These are phyloP conservation scores for Aspergillus incahuasiensis DNA, from an alignment of 495 filamentous ascomycete genomes.

Conservation along the genomic window DNA sequence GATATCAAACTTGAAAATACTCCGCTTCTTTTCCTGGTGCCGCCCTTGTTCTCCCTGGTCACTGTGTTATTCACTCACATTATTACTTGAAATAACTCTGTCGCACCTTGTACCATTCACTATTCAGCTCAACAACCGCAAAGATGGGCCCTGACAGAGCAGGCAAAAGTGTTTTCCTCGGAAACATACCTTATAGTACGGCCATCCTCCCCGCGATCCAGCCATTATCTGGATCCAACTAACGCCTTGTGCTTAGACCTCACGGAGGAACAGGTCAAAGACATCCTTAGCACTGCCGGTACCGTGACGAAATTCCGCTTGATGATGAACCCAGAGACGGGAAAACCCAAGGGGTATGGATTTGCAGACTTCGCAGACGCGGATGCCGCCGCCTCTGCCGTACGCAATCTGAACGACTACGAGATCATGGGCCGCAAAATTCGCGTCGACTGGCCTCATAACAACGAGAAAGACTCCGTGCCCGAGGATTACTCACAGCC, in stretches of 20 bases:
- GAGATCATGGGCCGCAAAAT: constrained; percentile 94
- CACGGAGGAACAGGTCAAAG: constrained; percentile 89
- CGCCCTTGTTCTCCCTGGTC: neutral
- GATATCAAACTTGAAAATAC: neutral
- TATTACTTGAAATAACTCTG: neutral
- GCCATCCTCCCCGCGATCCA: neutral
- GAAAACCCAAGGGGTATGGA: constrained; percentile 91
- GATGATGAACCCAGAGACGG: constrained; percentile 93
- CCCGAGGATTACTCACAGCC: constrained; percentile 46
- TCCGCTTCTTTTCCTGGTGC: neutral
- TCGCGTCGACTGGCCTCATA: constrained; percentile 91
- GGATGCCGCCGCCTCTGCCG: constrained; percentile 89
- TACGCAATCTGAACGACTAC: constrained; percentile 92
- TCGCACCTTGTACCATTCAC: neutral
- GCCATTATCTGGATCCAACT: neutral
- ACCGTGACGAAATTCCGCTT: constrained; percentile 89
- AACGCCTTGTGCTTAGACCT: constrained; percentile 51
- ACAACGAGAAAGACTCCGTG: constrained; percentile 72
- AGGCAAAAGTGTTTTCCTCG: constrained; percentile 72
- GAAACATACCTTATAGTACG: constrained; percentile 70
- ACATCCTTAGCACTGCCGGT: constrained; percentile 83
- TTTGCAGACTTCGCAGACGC: constrained; percentile 90
- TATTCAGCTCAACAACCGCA: constrained; percentile 11
- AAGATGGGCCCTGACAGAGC: constrained; percentile 53
- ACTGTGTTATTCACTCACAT: neutral